Conservation (phyloP, 2,329 filamentous ascomycete genomes). For the Fusarium poae region DNA sequence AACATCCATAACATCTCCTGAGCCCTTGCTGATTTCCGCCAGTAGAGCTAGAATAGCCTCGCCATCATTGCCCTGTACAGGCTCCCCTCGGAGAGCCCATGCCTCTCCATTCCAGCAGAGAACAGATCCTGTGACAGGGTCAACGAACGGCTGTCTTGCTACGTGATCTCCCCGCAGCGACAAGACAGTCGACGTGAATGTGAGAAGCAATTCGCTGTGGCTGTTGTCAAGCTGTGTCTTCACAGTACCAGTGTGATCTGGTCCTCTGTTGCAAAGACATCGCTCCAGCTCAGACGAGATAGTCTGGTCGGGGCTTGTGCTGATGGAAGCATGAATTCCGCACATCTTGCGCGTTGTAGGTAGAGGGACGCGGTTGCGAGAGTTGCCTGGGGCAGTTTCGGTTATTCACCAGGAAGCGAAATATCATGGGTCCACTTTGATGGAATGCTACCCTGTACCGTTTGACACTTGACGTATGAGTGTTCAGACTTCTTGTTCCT, state of each 20-base stretch:
- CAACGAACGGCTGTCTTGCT: slow-evolving; percentile 78
- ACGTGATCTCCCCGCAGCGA: slow-evolving; percentile 83
- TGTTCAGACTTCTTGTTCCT: neutral
- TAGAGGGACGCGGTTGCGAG: slow-evolving; percentile 20
- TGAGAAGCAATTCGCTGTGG: slow-evolving; percentile 60
- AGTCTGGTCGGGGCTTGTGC: slow-evolving; percentile 48
- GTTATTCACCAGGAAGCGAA: slow-evolving; percentile 8
- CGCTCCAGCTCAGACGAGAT: slow-evolving; percentile 56
- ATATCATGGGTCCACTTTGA: slow-evolving; percentile 20
- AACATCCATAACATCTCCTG: slow-evolving; percentile 59
- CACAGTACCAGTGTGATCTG: slow-evolving; percentile 67
- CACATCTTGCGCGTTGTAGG: slow-evolving; percentile 62
- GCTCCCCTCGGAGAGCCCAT: slow-evolving; percentile 76
- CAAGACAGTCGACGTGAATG: slow-evolving; percentile 87
- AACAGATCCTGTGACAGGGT: slow-evolving; percentile 68
- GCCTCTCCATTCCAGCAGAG: slow-evolving; percentile 99
- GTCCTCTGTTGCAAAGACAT: slow-evolving; percentile 68
- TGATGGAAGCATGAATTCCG: slow-evolving; percentile 69
- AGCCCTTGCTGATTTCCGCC: slow-evolving; percentile 55
- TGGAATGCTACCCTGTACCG: slow-evolving; percentile 11
- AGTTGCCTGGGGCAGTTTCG: slow-evolving; percentile 13
- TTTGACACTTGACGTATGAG: neutral
- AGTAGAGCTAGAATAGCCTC: slow-evolving; percentile 75
- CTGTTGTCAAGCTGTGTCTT: slow-evolving; percentile 49
- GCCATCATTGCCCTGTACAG: slow-evolving; percentile 83